Evolutionary conservation across 2,329 filamentous ascomycete species (phyloP).

Genomic region (Knoxdaviesia proteae): DNA sequence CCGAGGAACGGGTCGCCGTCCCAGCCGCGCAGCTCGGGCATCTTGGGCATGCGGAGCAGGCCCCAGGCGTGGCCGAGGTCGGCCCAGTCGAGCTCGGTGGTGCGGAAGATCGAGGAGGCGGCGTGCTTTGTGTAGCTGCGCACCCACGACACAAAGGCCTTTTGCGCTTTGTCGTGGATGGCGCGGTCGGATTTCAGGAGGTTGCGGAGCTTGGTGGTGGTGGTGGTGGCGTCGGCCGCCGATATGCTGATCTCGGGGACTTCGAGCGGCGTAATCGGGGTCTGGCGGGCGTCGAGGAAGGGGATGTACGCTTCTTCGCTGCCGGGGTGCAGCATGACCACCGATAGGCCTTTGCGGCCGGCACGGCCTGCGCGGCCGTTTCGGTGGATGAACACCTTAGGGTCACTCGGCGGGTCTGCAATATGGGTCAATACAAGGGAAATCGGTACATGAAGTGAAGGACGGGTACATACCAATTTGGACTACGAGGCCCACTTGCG

Average conservation of each 20-base stretch:
- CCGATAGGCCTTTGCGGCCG: constrained; percentile 63
- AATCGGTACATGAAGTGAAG: too few species aligned
- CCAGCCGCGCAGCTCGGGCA: constrained; percentile 72
- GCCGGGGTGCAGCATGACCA: constrained; percentile 70
- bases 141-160: constrained; percentile 84
- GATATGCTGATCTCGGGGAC: constrained; percentile 35
- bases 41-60: constrained; percentile 67
- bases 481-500: constrained; percentile 74
- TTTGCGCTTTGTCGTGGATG: constrained; percentile 71
- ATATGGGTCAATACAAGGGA: too few species aligned
- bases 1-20: constrained; percentile 44
- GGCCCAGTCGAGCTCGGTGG: constrained; percentile 65
- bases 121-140: constrained; percentile 81
- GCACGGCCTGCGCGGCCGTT: constrained; percentile 80
- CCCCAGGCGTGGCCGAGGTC: constrained; percentile 71
- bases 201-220: constrained; percentile 39
- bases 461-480: constrained; percentile 35
- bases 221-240: constrained; percentile 35
- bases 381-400: constrained; percentile 88
- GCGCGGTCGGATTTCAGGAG: constrained; percentile 29
- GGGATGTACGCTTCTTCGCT: constrained; percentile 76
- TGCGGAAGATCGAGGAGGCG: constrained; percentile 75
- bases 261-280: constrained; percentile 48
- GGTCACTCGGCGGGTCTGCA: constrained; percentile 12
- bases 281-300: constrained; percentile 73